Base-by-base conservation (phyloP, 2,329 filamentous ascomycete genomes). In the Diplocarpon mali region DNA sequence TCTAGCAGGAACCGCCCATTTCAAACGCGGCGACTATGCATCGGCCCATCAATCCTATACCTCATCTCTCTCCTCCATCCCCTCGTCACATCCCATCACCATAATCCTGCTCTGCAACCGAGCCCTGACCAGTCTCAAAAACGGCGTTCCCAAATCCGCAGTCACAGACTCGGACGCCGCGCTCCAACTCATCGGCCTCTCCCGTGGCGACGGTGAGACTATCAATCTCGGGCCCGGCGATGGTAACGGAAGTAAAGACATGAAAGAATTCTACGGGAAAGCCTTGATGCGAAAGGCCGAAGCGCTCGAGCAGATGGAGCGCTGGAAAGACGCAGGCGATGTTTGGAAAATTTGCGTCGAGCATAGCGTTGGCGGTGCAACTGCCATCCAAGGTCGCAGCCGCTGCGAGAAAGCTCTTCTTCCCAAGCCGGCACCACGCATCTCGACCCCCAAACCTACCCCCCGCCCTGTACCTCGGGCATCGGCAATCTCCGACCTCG, bases 201-300 rank as follows among this genome's bases (percentile, higher is more conserved):
- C 77, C 2, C 82, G 78, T 51, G 92, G 92, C 3, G 81, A 88
- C 53, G 80, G 78, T 14, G 92, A 98, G 65, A 76, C 69, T 6
- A 86, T 98, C 35, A 72, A 82, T 15, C 69, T 95, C 5, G 74
- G 73, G 44, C 66, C 67, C 7, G 70, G 71, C n/a, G 67, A 69
- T n/a, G 66, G 67, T 34, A 73, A 79, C 29, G 72, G 81, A 45
- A 68, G 69, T 15, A 92, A 93, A 54, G 83, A 90, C 38, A 94
- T 98, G 85, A 83, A 78, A 51, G 89, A 95, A 14, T 85, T 95
- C 50, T 96, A 84, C 60, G 89, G 87, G 42, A 98, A 96, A 64
- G 90, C 90, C 0, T 68, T 96, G 27, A 90, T 85, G 67, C 83
- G 92, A 43, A 96, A 96, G 68, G 92, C 92, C 1, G 92, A 98